These are phyloP conservation scores for Metarhizium album DNA, from an alignment of 2,329 filamentous ascomycete species.

Conservation along the genomic window DNA sequence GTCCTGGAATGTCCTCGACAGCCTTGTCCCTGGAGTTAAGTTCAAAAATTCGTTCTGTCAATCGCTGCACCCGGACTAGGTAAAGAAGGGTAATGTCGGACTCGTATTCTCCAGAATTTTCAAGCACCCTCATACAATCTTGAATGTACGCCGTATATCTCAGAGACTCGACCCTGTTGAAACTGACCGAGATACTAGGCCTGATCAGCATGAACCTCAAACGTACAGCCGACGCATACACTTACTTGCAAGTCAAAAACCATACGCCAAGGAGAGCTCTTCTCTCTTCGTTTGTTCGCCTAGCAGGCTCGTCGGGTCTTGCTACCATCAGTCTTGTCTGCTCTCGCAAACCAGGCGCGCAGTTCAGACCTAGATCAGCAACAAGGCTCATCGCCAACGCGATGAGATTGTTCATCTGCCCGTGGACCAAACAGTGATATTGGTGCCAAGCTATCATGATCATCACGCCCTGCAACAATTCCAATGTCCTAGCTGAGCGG, in stretches of 20 bases:
- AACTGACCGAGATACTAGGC: slow-evolving; percentile 26
- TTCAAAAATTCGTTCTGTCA: slow-evolving; percentile 39
- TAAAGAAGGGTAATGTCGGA: slow-evolving; percentile 35
- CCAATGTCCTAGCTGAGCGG: slow-evolving; percentile 37
- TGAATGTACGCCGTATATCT: slow-evolving; percentile 42
- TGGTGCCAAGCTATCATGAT: slow-evolving; percentile 42
- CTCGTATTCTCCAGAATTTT: slow-evolving; percentile 31
- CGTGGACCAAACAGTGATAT: slow-evolving; percentile 42
- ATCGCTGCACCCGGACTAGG: slow-evolving; percentile 36
- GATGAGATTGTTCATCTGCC: slow-evolving; percentile 40
- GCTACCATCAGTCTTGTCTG: slow-evolving; percentile 31
- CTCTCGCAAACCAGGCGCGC: slow-evolving; percentile 28
- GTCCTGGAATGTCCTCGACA: slow-evolving; percentile 21
- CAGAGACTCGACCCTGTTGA: slow-evolving; percentile 35
- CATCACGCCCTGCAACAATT: slow-evolving; percentile 37
- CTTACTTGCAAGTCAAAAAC: slow-evolving; percentile 43
- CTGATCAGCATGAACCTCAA: neutral
- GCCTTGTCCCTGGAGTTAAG: slow-evolving; percentile 25
- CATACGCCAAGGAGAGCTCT: slow-evolving; percentile 42
- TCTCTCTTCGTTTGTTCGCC: slow-evolving; percentile 39
- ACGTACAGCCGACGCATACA: neutral
- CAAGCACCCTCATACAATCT: slow-evolving; percentile 36
- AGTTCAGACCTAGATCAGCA: slow-evolving; percentile 35
- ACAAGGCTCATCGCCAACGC: slow-evolving; percentile 36
- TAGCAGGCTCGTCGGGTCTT: slow-evolving; percentile 24